phyloP scores from a whole-genome alignment of 768 basidiomycete genomes.

The Pleurotus tuber-regium region DNA sequence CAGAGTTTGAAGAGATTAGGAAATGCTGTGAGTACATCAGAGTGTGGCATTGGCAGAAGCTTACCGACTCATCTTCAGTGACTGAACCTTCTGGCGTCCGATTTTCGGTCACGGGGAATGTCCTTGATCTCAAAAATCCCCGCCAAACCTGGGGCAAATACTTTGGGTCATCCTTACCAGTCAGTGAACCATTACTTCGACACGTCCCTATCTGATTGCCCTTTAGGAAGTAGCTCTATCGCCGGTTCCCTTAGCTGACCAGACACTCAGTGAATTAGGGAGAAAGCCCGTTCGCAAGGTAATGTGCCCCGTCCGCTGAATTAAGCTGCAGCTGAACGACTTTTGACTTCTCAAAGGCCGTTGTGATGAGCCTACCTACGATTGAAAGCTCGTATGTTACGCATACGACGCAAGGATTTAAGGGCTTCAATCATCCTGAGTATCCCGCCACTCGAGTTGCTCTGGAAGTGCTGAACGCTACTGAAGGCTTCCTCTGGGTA shows the following conservation, averaged over 20 bases:
- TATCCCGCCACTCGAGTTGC: conserved; percentile 86
- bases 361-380: conserved; percentile 86
- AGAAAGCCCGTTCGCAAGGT: conserved; percentile 72
- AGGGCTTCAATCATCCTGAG: conserved; percentile 79
- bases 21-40: conserved; percentile 48
- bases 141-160: conserved; percentile 71
- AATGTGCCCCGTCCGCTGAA: conserved; percentile 13
- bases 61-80: conserved; percentile 43
- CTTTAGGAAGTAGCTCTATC: conserved; percentile 50
- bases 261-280: conserved; percentile 77
- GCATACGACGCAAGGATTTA: conserved; percentile 75
- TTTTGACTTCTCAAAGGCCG: conserved; percentile 45
- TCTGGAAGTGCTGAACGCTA: conserved; percentile 83
- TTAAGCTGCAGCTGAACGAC: too few relatives aligned
- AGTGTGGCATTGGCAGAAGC: background rate
- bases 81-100: conserved; percentile 80
- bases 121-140: conserved; percentile 68
- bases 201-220: conserved; percentile 1
- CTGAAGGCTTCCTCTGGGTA: conserved; percentile 95
- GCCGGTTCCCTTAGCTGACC: conserved; percentile 61
- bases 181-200: conserved; percentile 28
- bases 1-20: conserved; percentile 75
- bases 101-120: conserved; percentile 88
- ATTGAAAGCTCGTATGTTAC: conserved; percentile 91
- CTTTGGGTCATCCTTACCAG: conserved; percentile 61